Base-by-base conservation (phyloP, 2,329 filamentous ascomycete genomes). In the Acrocalymma vagum region DNA sequence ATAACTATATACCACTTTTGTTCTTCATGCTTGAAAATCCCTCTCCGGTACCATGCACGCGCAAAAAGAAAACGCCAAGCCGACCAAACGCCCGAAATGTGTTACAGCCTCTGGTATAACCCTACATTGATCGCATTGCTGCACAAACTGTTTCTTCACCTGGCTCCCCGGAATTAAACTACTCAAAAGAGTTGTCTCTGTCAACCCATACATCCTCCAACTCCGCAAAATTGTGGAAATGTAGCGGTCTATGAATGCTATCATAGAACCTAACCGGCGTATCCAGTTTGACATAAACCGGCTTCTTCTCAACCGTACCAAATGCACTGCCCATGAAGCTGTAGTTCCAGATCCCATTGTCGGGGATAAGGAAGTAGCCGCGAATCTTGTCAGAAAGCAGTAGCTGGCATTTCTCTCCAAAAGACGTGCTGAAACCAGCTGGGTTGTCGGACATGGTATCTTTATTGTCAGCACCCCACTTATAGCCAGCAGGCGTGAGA, bases 221-320 rank as follows among this genome's bases (percentile, higher is more conserved):
- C 77, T 99, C 93, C 1, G 92, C 90, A 74, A 99, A 99, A 72
- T 91, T 96, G 69, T 93, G 87, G 81, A 99, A 99, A 75, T 99
- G 94, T 40, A 96, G 77, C 11, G 93, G 92, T 17, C 94, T 84
- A 72, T 99, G 95, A 60, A 91, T 81, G 60, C 92, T 91, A 65
- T 88, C 92, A 74, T 99, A 99, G 74, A 96, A 97, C 7, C 88
- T 80, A 49, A 71, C 72, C 13, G 94, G 94, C 28, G 90, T 95
- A 72, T 97, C 95, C 38, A 99, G 85, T 78, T 94, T 94, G 59
- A 97, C 92, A 58, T 91, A 88, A 28, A 96, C 82, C 3, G 86
- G 81, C 75, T 90, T 90, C 84, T 96, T 97, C 75, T 96, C 91
- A 51, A 96, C 81, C 26, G 85, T 85, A 10, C 86, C 85, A 66